Conservation (phyloP, 345 rosid genomes). For the Pugionium dolabratum region DNA sequence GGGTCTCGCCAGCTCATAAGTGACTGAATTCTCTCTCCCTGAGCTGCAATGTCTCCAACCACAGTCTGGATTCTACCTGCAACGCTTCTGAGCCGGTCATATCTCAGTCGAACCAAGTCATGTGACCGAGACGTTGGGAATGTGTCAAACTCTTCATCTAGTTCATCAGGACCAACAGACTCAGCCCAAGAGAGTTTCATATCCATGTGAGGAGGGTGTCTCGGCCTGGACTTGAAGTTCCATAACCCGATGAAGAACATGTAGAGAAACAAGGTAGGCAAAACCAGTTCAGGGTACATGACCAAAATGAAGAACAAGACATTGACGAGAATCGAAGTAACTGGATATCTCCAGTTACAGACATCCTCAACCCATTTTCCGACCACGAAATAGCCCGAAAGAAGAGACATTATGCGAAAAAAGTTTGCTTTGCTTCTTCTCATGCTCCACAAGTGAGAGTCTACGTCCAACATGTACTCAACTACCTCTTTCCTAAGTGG, state of each 20-base stretch:
- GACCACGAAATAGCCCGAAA: constrained; percentile 51
- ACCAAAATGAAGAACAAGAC: constrained; percentile 62
- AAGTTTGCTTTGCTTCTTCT: constrained; percentile 91
- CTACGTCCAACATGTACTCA: constrained; percentile 87
- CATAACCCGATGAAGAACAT: constrained; percentile 75
- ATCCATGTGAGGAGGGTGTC: constrained; percentile 82
- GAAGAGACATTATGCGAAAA: constrained; percentile 67
- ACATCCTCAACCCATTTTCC: constrained; percentile 63
- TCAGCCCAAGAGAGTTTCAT: constrained; percentile 81
- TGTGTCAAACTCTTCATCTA: constrained; percentile 81
- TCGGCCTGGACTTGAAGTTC: constrained; percentile 68
- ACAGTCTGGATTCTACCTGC: constrained; percentile 83
- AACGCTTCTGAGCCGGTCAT: constrained; percentile 71
- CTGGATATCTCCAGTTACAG: constrained; percentile 68
- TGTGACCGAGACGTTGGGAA: constrained; percentile 64
- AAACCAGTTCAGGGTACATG: constrained; percentile 72
- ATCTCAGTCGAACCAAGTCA: constrained; percentile 67
- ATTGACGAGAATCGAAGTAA: constrained; percentile 66
- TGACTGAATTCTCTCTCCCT: constrained; percentile 80
- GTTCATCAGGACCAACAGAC: constrained; percentile 66
- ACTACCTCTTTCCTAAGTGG: constrained; percentile 82
- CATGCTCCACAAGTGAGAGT: constrained; percentile 90
- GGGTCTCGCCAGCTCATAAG: constrained; percentile 82
- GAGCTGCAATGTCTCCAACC: constrained; percentile 78
- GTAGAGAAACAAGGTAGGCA: constrained; percentile 72